A percentile compares a stretch with the other conserved stretches of the same genome.
phyloP scores from a whole-genome alignment of 257 asterid genomes.

The Nicotiana tabacum region DNA sequence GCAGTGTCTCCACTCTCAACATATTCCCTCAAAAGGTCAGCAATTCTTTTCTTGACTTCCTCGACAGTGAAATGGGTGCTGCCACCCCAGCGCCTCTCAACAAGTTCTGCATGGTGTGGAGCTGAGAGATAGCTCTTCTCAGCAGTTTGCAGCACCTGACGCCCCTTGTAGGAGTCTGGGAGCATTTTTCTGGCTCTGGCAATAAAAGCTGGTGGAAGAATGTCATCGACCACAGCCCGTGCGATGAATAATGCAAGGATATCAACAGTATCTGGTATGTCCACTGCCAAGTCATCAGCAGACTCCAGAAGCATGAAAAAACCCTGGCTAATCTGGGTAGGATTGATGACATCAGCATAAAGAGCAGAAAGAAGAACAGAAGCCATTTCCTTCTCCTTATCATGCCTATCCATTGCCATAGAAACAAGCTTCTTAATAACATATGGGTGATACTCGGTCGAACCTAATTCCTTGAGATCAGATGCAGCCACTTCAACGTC shows the following conservation, averaged over 20 bases:
- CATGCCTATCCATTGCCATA: slow-evolving; percentile 91
- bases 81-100: slow-evolving; percentile 97
- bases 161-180: slow-evolving; percentile 72
- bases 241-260: slow-evolving; percentile 82
- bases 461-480: slow-evolving; percentile 84
- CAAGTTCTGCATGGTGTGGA: slow-evolving; percentile 98
- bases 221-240: slow-evolving; percentile 94
- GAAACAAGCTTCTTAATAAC: slow-evolving; percentile 88
- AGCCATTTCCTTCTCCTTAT: slow-evolving; percentile 98
- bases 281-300: slow-evolving; percentile 88
- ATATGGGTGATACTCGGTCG: slow-evolving; percentile 84
- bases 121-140: slow-evolving; percentile 98
- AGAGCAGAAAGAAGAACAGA: slow-evolving; percentile 91
- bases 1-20: slow-evolving; percentile 84
- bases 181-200: slow-evolving; percentile 68
- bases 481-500: slow-evolving; percentile 83
- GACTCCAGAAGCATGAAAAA: slow-evolving; percentile 84
- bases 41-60: slow-evolving; percentile 82
- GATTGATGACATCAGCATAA: slow-evolving; percentile 71
- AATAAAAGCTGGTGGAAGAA: slow-evolving; percentile 90
- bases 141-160: slow-evolving; percentile 62
- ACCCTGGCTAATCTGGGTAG: slow-evolving; percentile 79
- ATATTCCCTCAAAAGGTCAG: slow-evolving; percentile 80
- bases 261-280: slow-evolving; percentile 88
- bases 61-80: slow-evolving; percentile 92